Evolutionary conservation across 192 early-diverging fungal species (phyloP).

Genomic region (Backusella macrospora): DNA sequence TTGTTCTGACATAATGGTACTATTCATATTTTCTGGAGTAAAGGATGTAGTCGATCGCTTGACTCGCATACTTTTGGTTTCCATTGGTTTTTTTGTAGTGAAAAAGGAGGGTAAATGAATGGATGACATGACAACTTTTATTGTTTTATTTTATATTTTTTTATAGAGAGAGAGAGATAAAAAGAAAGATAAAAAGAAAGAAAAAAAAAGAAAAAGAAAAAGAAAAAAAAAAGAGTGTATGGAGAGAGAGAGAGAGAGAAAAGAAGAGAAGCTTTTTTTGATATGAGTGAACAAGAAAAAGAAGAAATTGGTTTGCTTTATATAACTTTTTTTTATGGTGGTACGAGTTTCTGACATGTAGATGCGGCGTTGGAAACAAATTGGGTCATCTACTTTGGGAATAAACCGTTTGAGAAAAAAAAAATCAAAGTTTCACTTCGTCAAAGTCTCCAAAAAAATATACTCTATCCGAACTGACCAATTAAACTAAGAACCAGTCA

Average conservation of each 20-base stretch:
- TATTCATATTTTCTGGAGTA: neutral
- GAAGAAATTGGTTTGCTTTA: neutral
- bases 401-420: too few species aligned
- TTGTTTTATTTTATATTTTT: too few species aligned
- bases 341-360: too few species aligned
- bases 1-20: neutral
- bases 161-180: too few species aligned
- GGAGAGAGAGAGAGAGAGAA: neutral
- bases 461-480: too few species aligned
- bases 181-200: too few species aligned
- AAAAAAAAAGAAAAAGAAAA: neutral
- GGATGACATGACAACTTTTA: neutral
- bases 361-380: too few species aligned
- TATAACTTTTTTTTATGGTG: neutral
- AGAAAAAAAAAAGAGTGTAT: neutral
- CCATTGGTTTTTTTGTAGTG: neutral
- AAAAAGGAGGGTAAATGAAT: conserved; percentile 10
- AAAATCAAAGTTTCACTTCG: too few species aligned
- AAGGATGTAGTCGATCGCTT: neutral
- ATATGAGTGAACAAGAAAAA: neutral
- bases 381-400: too few species aligned
- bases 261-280: neutral
- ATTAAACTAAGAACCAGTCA: too few species aligned
- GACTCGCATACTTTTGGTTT: neutral
- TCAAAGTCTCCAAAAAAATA: too few species aligned